Conservation (phyloP, 495 filamentous ascomycete species). For the Hypomontagnella monticulosa region DNA sequence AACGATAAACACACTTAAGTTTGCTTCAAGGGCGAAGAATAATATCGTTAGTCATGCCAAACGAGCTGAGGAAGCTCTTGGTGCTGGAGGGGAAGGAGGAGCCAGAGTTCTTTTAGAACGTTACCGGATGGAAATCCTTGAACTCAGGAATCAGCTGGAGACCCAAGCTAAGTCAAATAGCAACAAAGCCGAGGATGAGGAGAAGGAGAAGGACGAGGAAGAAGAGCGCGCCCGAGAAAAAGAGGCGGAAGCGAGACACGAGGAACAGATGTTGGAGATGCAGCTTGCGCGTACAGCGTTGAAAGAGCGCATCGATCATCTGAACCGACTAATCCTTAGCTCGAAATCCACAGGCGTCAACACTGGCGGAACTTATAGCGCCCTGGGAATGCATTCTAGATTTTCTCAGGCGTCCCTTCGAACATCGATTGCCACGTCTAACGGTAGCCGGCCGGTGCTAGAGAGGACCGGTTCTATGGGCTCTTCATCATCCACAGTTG, state of each 20-base stretch:
- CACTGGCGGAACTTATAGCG: conserved; percentile 72
- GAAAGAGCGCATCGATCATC: conserved; percentile 96
- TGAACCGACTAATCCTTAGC: conserved; percentile 93
- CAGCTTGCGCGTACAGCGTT: conserved; percentile 94
- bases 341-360: conserved; percentile 97
- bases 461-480: conserved; percentile 73
- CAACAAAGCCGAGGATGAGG: conserved; percentile 74
- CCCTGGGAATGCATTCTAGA: conserved; percentile 74
- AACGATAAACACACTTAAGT: conserved; percentile 95
- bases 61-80: conserved; percentile 88
- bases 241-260: conserved; percentile 84
- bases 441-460: conserved; percentile 63
- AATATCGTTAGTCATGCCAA: conserved; percentile 98
- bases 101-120: conserved; percentile 89
- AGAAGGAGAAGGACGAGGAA: conserved; percentile 64
- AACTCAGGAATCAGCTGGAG: conserved; percentile 84
- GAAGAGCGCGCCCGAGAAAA: conserved; percentile 80
- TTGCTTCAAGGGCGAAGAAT: conserved; percentile 95
- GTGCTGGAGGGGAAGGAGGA: conserved; percentile 77
- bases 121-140: conserved; percentile 92
- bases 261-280: conserved; percentile 98
- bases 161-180: conserved; percentile 67
- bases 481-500: conserved; percentile 68
- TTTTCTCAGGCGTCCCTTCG: conserved; percentile 68
- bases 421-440: conserved; percentile 79